phyloP scores from a whole-genome alignment of 176 grass and related monocot species.

The Oryza australiensis region DNA sequence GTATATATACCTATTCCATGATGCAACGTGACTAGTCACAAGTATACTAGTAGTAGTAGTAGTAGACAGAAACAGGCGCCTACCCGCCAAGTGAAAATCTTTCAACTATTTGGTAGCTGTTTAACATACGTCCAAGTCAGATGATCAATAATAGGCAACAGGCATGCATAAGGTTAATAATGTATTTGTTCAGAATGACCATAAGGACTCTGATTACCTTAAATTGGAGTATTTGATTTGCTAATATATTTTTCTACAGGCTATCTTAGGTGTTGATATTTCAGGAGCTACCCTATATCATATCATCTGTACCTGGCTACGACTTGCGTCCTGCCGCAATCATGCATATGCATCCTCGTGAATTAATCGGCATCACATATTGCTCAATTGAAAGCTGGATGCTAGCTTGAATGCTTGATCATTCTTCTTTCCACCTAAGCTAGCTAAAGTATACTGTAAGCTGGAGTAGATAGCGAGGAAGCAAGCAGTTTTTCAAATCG shows the following conservation, averaged over 20 bases:
- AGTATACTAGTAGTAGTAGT: neutral
- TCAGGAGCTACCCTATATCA: neutral
- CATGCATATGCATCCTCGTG: neutral
- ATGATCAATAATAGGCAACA: neutral
- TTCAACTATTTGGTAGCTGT: neutral
- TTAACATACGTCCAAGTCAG: neutral
- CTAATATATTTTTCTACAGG: neutral
- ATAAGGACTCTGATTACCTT: neutral
- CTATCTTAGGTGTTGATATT: neutral
- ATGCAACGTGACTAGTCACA: neutral
- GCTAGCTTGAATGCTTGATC: too few relatives aligned
- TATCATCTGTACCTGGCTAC: neutral
- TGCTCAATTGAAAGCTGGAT: too few relatives aligned
- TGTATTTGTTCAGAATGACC: neutral
- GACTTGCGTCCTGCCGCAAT: neutral
- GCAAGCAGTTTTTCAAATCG: neutral
- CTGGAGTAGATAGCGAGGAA: neutral
- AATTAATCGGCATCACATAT: too few relatives aligned
- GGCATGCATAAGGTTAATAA: neutral
- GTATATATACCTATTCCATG: neutral
- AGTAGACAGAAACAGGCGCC: neutral
- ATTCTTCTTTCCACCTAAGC: too few relatives aligned
- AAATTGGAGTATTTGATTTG: neutral
- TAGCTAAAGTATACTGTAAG: too few relatives aligned
- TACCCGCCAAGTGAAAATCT: neutral